Conservation (phyloP, 495 filamentous ascomycete species). For the Parathielavia hyrcaniae region DNA sequence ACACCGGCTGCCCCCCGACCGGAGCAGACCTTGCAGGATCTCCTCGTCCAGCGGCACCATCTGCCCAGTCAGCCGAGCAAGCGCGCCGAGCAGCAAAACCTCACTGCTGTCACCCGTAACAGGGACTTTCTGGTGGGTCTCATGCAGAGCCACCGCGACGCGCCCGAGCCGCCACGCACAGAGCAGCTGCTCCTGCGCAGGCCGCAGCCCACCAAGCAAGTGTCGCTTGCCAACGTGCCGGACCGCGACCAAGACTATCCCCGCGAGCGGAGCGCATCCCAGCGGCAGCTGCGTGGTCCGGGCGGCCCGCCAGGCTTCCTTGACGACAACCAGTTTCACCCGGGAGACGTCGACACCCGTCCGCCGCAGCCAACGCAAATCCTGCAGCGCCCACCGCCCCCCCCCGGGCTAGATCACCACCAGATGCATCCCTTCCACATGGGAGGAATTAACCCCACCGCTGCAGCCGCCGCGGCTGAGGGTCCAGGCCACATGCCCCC, state of each 20-base stretch:
- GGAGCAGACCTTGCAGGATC: slow-evolving; percentile 50
- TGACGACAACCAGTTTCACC: slow-evolving; percentile 40
- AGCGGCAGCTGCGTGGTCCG: slow-evolving; percentile 30
- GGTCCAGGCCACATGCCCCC: slow-evolving; percentile 30
- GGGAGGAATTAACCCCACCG: slow-evolving; percentile 21
- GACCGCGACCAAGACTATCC: slow-evolving; percentile 42
- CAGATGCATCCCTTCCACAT: slow-evolving; percentile 46
- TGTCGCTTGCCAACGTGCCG: slow-evolving; percentile 24
- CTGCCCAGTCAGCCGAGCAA: slow-evolving; percentile 34
- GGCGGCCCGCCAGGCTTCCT: slow-evolving; percentile 36
- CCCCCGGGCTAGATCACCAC: slow-evolving; percentile 45
- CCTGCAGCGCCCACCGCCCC: slow-evolving; percentile 49
- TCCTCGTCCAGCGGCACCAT: slow-evolving; percentile 47
- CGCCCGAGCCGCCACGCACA: slow-evolving; percentile 41
- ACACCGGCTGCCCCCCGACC: slow-evolving; percentile 36
- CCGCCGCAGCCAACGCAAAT: slow-evolving; percentile 45
- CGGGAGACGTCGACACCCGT: slow-evolving; percentile 36
- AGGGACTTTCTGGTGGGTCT: slow-evolving; percentile 51
- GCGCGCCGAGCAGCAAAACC: slow-evolving; percentile 38
- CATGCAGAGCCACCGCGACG: slow-evolving; percentile 44
- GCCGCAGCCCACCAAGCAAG: slow-evolving; percentile 31
- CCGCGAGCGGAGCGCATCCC: slow-evolving; percentile 30
- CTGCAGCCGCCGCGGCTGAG: slow-evolving; percentile 9
- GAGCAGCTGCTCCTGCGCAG: slow-evolving; percentile 34
- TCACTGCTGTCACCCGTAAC: slow-evolving; percentile 42